Conservation (phyloP, 352 stramenopile genomes). For the Achlya hypogyna region DNA sequence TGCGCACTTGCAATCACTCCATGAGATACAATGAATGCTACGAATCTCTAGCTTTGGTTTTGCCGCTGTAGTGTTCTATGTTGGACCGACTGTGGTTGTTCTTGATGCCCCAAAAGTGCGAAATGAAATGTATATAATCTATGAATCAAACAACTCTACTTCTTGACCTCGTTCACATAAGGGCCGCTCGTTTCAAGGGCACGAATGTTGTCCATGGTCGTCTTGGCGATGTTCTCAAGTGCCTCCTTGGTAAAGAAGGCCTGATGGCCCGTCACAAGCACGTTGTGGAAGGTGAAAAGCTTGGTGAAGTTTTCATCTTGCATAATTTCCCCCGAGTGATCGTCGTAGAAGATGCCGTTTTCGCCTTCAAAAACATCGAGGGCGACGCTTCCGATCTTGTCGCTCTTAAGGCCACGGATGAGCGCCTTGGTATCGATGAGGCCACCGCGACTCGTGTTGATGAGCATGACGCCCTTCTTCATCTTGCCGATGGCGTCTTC, state of each 20-base stretch:
- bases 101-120: neutral
- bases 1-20: too few relatives aligned
- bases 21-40: too few relatives aligned
- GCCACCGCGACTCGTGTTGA: slow-evolving; percentile 85
- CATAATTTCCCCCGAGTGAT: slow-evolving; percentile 57
- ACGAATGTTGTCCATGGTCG: slow-evolving; percentile 67
- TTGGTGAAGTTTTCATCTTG: slow-evolving; percentile 55
- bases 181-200: slow-evolving; percentile 34
- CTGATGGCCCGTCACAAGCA: slow-evolving; percentile 73
- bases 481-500: slow-evolving; percentile 72
- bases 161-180: slow-evolving; percentile 54
- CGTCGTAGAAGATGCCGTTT: slow-evolving; percentile 68
- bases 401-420: slow-evolving; percentile 60
- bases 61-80: too few relatives aligned
- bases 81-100: too few relatives aligned
- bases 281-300: slow-evolving; percentile 77
- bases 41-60: too few relatives aligned
- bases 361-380: slow-evolving; percentile 85
- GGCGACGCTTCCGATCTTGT: slow-evolving; percentile 66
- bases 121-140: neutral
- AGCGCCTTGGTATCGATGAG: slow-evolving; percentile 80
- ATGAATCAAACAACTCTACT: slow-evolving; percentile 15
- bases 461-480: slow-evolving; percentile 81
- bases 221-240: slow-evolving; percentile 58
- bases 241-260: slow-evolving; percentile 77